Evolutionary conservation across 2,329 filamentous ascomycete genomes (phyloP), one percentile per base, ranked within the genome.

Genomic region (Parastagonospora nodorum): DNA sequence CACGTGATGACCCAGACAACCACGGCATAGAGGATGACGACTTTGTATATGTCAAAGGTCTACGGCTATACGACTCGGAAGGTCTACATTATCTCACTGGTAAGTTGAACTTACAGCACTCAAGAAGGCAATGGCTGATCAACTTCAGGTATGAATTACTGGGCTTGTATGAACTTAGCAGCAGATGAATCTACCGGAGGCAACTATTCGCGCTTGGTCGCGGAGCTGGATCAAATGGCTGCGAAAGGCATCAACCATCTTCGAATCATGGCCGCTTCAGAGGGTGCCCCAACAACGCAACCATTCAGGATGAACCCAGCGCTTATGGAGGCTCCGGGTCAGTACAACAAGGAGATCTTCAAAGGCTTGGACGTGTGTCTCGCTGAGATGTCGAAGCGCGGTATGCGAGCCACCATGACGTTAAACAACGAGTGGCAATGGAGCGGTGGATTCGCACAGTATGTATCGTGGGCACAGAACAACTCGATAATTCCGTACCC

Each of bases 381-480:
- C 10, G 67, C 61, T n/a, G 73, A 75, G 50, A 74, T 75, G 68
- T 64, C 64, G 7, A 71, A 72, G 50, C 59, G 73, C 7, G 72
- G 73, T 5, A 75, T 75, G 67, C 63, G 73, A 15, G 73, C 73
- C 15, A 75, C 73, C 10, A 75, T 75, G 72, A 75, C 73, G 0
- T 53, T 75, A 3, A 65, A 61, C 7, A 68, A 75, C 38, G 67
- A 75, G 54, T 75, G 73, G 73, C 73, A 75, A 45, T 75, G 73
- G 73, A 64, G 57, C 12, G 73, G 73, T 7, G 73, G 73, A 0
- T 75, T 75, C 31, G 68, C 61, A 2, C 73, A 75, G 45, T 75
- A 70, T 47, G 69, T 75, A 1, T 69, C 61, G 2, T 75, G 73
- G 73, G 70, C 73, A 4, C 64, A 58, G 12, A 66, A 74, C 52